Evolutionary conservation across 257 asterid species (phyloP).

Genomic region (Solanum bulbocastanum): DNA sequence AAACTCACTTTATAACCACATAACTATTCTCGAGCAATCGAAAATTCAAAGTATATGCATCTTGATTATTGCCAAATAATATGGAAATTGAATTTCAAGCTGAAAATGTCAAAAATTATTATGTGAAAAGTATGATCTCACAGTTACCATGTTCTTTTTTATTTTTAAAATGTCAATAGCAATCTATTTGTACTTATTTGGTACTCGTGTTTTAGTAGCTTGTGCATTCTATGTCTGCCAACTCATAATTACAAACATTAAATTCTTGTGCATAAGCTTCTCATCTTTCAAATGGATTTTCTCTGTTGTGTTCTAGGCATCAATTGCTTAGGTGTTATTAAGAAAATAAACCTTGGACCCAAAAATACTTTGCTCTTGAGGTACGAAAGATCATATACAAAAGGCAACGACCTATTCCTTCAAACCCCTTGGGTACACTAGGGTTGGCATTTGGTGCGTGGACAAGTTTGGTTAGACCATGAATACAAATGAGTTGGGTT

Average conservation of each 20-base stretch:
- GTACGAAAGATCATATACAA: background rate
- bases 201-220: background rate
- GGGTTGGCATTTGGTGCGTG: too few relatives aligned
- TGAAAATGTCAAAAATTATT: background rate
- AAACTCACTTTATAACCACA: background rate
- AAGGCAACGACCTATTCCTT: background rate
- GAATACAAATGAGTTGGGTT: background rate
- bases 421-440: background rate
- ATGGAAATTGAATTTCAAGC: background rate
- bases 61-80: background rate
- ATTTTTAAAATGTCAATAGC: background rate
- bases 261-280: background rate
- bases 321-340: background rate
- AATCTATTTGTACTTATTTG: background rate
- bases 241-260: background rate
- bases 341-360: background rate
- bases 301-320: background rate
- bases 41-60: background rate
- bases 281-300: background rate
- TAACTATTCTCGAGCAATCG: background rate
- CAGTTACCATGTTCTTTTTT: background rate
- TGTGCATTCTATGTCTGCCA: background rate
- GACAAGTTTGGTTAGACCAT: background rate
- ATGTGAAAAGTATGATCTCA: background rate
- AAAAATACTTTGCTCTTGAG: background rate